These are phyloP conservation scores for Suhomyces choctaworum DNA, from an alignment of 1,139 yeast genomes.

Conservation along the genomic window DNA sequence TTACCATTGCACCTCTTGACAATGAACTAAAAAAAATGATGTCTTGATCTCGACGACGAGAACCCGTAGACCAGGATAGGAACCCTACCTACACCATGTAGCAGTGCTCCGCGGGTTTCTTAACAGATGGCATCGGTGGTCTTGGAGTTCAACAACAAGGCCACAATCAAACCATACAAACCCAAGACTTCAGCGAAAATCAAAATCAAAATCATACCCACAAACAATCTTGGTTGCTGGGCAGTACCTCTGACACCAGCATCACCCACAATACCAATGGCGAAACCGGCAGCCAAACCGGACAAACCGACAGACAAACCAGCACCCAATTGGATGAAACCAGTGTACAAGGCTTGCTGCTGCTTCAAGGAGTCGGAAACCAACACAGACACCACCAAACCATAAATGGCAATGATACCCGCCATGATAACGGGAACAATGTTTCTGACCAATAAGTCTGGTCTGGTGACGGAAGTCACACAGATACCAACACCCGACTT, in stretches of 20 bases:
- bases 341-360: slow-evolving; percentile 91
- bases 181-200: slow-evolving; percentile 99
- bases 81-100: slow-evolving; percentile 8
- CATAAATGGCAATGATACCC: slow-evolving; percentile 99
- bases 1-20: slow-evolving; percentile 2
- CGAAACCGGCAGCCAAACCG: slow-evolving; percentile 96
- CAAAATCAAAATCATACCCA: slow-evolving; percentile 94
- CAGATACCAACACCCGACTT: slow-evolving; percentile 99
- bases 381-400: slow-evolving; percentile 93
- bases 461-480: slow-evolving; percentile 97
- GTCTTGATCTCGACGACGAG: slow-evolving; percentile 5
- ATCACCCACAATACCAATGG: slow-evolving; percentile 98
- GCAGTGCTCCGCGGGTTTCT: slow-evolving; percentile 15
- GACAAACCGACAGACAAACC: slow-evolving; percentile 97
- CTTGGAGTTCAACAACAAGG: slow-evolving; percentile 93
- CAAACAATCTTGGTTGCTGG: slow-evolving; percentile 95
- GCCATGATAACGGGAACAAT: slow-evolving; percentile 98
- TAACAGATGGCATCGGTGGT: slow-evolving; percentile 88
- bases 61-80: slow-evolving; percentile 9
- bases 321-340: slow-evolving; percentile 97
- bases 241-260: slow-evolving; percentile 98
- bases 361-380: slow-evolving; percentile 89
- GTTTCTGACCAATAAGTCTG: slow-evolving; percentile 86
- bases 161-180: slow-evolving; percentile 95
- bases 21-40: slow-evolving; percentile 12